Evolutionary conservation across 2,329 filamentous ascomycete species (phyloP), one percentile per base, ranked within the genome.

Genomic region (Thielaviopsis ethacetica): DNA sequence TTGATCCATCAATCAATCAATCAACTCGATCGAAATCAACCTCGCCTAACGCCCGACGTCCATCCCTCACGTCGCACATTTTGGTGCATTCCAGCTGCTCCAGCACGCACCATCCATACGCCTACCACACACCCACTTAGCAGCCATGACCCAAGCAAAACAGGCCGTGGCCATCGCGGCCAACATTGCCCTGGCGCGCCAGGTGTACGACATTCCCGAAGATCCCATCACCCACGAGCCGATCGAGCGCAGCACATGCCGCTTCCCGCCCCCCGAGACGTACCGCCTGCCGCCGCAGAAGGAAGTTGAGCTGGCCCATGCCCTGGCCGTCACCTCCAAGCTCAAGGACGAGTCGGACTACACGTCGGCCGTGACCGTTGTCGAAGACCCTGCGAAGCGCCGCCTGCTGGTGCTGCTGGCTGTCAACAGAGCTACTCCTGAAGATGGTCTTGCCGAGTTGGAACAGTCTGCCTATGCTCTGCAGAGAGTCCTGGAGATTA

Each of bases 151-250:
- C 19, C 53, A 38, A 38, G 41, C 53, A n/a, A 26, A 44, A 52
- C 57, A 53, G 21, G 55, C 59, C n/a, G 15, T 61, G 51, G 59
- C 50, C 38, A 54, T 57, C 26, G 59, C 59, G 38, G 59, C 56
- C 38, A 57, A 61, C 51, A 58, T 61, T 22, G 59, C 59, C 38
- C 55, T 61, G 19, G 59, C 59, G 49, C 59, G 59, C 38, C 59
- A 61, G 52, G 55, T 61, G 54, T 61, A 61, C 59, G 59, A 61
- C 27, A 61, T 61, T 21, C 59, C 59, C 19, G 59, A 61, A 24
- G 55, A 57, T 17, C 59, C 59, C 26, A 61, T 61, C 27, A 41
- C 27, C 24, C 59, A 61, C 51, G 55, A 57, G 19, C 59, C 59
- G 22, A 61, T 61, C 27, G 51, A 54, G 7, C 27, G 17, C 47